Evolutionary conservation across 83 land plant genomes (phyloP).

Genomic region (Larix sibirica): DNA sequence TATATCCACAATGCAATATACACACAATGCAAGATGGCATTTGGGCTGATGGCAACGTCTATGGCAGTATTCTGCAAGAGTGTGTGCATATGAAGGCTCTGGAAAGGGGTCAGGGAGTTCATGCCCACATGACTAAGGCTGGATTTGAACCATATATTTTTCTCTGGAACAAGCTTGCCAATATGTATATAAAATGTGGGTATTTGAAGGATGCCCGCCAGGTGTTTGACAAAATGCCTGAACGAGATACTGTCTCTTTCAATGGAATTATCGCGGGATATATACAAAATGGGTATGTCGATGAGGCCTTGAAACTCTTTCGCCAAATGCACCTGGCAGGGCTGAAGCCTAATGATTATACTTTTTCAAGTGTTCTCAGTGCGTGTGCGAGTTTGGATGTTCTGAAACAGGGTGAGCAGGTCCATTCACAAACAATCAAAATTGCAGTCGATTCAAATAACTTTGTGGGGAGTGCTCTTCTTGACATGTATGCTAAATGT

Average conservation of each 20-base stretch:
- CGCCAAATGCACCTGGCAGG: conserved; percentile 37
- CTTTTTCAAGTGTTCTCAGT: conserved; percentile 57
- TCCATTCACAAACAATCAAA: conserved; percentile 52
- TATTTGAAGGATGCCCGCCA: conserved; percentile 23
- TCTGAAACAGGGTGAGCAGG: conserved; percentile 38
- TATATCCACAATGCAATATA: too few species aligned
- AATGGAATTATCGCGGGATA: conserved; percentile 43
- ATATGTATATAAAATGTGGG: conserved; percentile 46
- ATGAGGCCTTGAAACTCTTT: conserved; percentile 35
- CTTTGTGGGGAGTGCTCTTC: conserved; percentile 66
- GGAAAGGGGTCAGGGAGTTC: conserved; percentile 24
- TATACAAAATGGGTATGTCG: conserved; percentile 29
- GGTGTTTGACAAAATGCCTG: conserved; percentile 40
- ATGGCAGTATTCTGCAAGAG: conserved; percentile 34
- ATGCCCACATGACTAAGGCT: conserved; percentile 20
- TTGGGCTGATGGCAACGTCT: neutral
- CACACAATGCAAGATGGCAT: too few species aligned
- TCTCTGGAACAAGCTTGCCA: conserved; percentile 44
- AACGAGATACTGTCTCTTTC: conserved; percentile 40
- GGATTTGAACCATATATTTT: conserved; percentile 26
- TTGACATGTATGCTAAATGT: conserved; percentile 68
- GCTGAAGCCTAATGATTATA: conserved; percentile 28
- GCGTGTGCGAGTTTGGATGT: conserved; percentile 51
- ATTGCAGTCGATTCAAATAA: conserved; percentile 30
- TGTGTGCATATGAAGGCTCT: conserved; percentile 23